A percentile compares a stretch with the other conserved stretches of the same genome.
phyloP scores from a whole-genome alignment of 164 flowering plant species.

The Warburgia ugandensis region DNA sequence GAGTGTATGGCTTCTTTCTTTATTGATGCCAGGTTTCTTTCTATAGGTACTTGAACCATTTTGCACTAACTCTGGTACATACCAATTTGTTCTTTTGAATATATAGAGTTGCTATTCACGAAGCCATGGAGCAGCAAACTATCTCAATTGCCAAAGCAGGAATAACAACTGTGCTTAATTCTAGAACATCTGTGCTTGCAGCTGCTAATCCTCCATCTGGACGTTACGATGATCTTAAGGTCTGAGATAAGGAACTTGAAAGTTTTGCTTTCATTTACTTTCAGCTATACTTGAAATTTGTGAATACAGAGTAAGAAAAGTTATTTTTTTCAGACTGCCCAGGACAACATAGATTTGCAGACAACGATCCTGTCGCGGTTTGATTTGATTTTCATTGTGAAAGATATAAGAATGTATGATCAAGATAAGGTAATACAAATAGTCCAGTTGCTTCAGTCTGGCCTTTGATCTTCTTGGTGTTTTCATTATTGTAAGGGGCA shows the following conservation, averaged over 20 bases:
- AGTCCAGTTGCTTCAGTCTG: background rate
- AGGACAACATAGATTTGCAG: constrained; percentile 96
- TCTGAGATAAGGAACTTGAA: constrained; percentile 7
- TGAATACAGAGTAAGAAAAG: background rate
- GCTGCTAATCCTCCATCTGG: constrained; percentile 99
- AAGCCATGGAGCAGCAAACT: constrained; percentile 99
- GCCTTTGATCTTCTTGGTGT: background rate
- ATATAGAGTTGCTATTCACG: constrained; percentile 94
- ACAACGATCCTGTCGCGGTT: constrained; percentile 98
- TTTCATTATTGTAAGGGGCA: background rate
- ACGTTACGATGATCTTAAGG: constrained; percentile 99
- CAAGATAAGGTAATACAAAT: constrained; percentile 78
- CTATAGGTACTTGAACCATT: too few relatives aligned
- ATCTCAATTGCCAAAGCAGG: constrained; percentile 99
- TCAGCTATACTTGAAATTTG: background rate
- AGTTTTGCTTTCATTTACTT: background rate
- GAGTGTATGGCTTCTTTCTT: background rate
- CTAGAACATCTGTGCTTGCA: constrained; percentile 98
- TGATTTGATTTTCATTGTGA: constrained; percentile 93
- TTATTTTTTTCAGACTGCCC: constrained; percentile 65
- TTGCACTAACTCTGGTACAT: background rate
- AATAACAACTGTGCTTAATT: constrained; percentile 96
- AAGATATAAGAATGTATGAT: constrained; percentile 76
- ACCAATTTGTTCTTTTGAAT: background rate
- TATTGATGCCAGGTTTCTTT: background rate